Percentiles rank a stretch among this genome's conserved stretches.
Evolutionary conservation across 805 yeast species (phyloP).

Genomic region (Kazachstania martiniae): DNA sequence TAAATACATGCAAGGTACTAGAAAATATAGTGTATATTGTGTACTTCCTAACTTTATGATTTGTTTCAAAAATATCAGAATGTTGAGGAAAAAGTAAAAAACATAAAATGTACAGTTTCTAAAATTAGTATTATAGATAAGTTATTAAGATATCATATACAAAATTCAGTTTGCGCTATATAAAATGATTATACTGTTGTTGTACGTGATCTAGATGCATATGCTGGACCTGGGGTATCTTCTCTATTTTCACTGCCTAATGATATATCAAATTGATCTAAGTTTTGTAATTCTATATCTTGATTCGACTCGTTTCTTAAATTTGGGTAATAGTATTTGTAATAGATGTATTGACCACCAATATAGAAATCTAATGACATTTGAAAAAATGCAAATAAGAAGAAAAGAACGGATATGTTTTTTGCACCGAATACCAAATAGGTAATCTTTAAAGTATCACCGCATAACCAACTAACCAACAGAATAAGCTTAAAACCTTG

Average conservation of each 20-base stretch:
- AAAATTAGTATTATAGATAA: no score
- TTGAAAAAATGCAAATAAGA: conserved; percentile 67
- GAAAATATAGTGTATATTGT: no score
- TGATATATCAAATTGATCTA: neutral
- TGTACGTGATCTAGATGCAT: conserved; percentile 3
- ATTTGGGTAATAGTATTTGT: conserved; percentile 32
- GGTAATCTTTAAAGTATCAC: conserved; percentile 69
- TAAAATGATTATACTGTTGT: conserved; percentile 2
- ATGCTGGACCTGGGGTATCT: conserved; percentile 1
- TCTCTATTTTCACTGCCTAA: conserved; percentile 3
- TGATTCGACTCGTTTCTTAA: conserved; percentile 13
- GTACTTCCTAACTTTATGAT: no score
- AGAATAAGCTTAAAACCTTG: conserved; percentile 72
- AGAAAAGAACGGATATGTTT: conserved; percentile 52
- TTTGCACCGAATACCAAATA: conserved; percentile 69
- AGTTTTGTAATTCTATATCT: conserved; percentile 3
- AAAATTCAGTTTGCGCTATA: no score
- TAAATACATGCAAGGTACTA: no score
- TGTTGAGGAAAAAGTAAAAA: no score
- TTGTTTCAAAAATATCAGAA: no score
- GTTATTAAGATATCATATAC: no score
- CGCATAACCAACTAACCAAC: conserved; percentile 77
- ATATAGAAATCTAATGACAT: conserved; percentile 64
- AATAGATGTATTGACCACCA: conserved; percentile 62
- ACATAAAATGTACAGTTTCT: no score